These are phyloP conservation scores for Bisporella sp. DNA, from an alignment of 2,329 filamentous ascomycete species.

Conservation along the genomic window DNA sequence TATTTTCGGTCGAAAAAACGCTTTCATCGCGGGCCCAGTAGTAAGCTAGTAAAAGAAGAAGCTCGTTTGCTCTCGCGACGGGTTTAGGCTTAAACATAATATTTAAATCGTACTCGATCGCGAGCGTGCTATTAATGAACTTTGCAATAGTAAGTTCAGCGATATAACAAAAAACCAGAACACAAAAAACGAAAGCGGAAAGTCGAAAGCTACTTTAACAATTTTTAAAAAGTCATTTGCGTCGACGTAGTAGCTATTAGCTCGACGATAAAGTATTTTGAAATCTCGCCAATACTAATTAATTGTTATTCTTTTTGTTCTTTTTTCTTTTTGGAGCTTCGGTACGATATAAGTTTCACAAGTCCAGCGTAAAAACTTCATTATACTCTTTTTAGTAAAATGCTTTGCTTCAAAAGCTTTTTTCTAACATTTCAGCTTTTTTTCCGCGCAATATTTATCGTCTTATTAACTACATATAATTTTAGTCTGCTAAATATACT, in stretches of 20 bases:
- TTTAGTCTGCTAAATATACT: slow-evolving; percentile 7
- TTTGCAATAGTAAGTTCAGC: too few species aligned
- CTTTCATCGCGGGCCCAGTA: slow-evolving; percentile 10
- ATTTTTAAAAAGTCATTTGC: slow-evolving; percentile 13
- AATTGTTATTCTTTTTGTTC: background rate
- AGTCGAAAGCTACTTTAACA: slow-evolving; percentile 11
- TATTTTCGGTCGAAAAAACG: slow-evolving; percentile 4
- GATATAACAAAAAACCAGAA: slow-evolving; percentile 7
- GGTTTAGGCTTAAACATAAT: slow-evolving; percentile 14
- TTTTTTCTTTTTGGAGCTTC: slow-evolving; percentile 2
- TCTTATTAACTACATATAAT: slow-evolving; percentile 1
- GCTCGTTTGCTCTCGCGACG: slow-evolving; percentile 12
- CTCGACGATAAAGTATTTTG: slow-evolving; percentile 3
- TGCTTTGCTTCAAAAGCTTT: slow-evolving; percentile 11
- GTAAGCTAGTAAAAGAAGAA: slow-evolving; percentile 14
- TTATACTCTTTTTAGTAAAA: slow-evolving; percentile 20
- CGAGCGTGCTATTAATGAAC: slow-evolving; percentile 14
- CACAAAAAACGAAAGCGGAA: slow-evolving; percentile 9
- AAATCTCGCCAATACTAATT: slow-evolving; percentile 4
- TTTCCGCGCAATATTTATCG: slow-evolving; percentile 4
- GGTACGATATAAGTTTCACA: slow-evolving; percentile 12
- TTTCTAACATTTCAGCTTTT: slow-evolving; percentile 8
- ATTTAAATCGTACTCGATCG: slow-evolving; percentile 10
- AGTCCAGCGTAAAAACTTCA: slow-evolving; percentile 21
- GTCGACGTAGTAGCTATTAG: slow-evolving; percentile 10